Percentiles rank a stretch among this genome's conserved stretches.
phyloP scores from a whole-genome alignment of 345 rosid genomes.

The Aquilaria malaccensis region DNA sequence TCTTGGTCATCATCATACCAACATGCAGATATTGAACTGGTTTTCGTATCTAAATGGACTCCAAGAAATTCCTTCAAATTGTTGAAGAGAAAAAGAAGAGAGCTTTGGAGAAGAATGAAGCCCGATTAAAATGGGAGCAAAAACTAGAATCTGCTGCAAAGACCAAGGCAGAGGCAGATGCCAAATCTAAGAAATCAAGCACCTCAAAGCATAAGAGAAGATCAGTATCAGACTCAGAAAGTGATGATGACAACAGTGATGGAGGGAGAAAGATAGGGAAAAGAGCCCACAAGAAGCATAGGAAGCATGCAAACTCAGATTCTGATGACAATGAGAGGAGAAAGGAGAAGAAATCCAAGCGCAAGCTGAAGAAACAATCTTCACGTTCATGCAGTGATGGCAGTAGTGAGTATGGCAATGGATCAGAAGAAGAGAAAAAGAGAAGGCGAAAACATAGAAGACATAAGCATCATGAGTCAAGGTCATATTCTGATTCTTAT shows the following conservation, averaged over 20 bases:
- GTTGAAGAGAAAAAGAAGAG: conserved; percentile 92
- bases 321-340: conserved; percentile 44
- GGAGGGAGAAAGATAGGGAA: conserved; percentile 43
- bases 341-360: conserved; percentile 49
- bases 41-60: conserved; percentile 65
- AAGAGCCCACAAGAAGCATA: conserved; percentile 48
- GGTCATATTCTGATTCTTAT: conserved; percentile 29
- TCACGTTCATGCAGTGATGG: conserved; percentile 28
- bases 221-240: conserved; percentile 35
- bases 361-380: conserved; percentile 39
- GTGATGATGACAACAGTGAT: conserved; percentile 36
- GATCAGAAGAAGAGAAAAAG: conserved; percentile 44
- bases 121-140: conserved; percentile 93
- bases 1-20: conserved; percentile 67
- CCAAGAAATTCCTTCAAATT: conserved; percentile 92
- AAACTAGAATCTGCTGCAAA: conserved; percentile 88
- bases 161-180: conserved; percentile 61
- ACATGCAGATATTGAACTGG: conserved; percentile 81
- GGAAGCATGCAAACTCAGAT: conserved; percentile 38
- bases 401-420: conserved; percentile 35
- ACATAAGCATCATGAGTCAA: conserved; percentile 32
- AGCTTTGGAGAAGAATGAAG: conserved; percentile 74
- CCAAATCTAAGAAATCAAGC: conserved; percentile 52
- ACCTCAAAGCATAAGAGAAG: conserved; percentile 46
- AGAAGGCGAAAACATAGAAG: conserved; percentile 37